These are phyloP conservation scores for Linnemannia hyalina DNA, from an alignment of 192 early-diverging fungal genomes.

Conservation along the genomic window DNA sequence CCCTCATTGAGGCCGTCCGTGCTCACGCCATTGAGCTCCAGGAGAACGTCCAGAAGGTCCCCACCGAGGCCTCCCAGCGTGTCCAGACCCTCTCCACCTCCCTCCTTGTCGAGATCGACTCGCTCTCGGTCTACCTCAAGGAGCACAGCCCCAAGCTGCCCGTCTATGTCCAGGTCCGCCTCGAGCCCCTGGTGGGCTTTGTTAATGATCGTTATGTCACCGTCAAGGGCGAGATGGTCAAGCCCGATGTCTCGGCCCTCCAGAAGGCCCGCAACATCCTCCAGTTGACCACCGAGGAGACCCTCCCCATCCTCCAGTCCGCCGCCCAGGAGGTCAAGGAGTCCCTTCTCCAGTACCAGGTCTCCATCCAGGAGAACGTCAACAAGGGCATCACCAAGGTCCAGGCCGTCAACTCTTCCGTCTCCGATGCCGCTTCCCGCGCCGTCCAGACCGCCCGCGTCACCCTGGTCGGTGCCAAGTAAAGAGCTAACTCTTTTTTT, in stretches of 20 bases:
- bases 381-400: conserved; percentile 44
- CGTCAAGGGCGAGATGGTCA: conserved; percentile 60
- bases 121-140: conserved; percentile 60
- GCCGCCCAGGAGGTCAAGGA: conserved; percentile 63
- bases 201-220: conserved; percentile 63
- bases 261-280: conserved; percentile 70
- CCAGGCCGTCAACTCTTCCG: conserved; percentile 53
- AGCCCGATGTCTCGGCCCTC: conserved; percentile 60
- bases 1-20: conserved; percentile 43
- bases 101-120: conserved; percentile 56
- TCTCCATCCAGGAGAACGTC: conserved; percentile 49
- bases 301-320: conserved; percentile 61
- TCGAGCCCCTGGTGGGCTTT: conserved; percentile 63
- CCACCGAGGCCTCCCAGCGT: conserved; percentile 43
- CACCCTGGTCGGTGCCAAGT: conserved; percentile 47
- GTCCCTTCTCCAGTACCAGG: conserved; percentile 47
- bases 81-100: conserved; percentile 36
- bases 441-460: conserved; percentile 45
- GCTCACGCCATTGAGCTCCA: conserved; percentile 52
- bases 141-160: conserved; percentile 61
- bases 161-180: conserved; percentile 55
- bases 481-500: neutral
- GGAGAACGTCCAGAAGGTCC: conserved; percentile 50
- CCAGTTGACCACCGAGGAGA: conserved; percentile 63
- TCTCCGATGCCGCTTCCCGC: conserved; percentile 40